Evolutionary conservation across 177 flowering plant genomes (phyloP), one percentile per base, ranked within the genome.

Genomic region (Tripterygium wilfordii): DNA sequence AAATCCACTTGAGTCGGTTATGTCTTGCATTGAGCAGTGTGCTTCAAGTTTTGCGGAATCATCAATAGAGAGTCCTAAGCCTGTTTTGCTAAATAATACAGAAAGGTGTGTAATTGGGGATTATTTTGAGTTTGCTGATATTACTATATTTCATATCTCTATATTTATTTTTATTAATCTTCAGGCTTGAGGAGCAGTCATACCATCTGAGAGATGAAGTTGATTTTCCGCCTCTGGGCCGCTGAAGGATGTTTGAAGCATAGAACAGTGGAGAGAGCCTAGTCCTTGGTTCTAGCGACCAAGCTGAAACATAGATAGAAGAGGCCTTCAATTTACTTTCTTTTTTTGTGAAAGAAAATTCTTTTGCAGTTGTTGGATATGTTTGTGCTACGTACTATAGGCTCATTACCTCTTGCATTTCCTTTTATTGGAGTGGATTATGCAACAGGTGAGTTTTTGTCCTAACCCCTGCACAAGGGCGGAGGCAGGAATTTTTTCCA

Each of bases 141-240:
- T 30, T 22, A 6, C 8, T 9, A 36, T 20, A 10, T 24, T 12
- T 24, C 13, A n/a, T 12, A 5, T 5, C 36, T 4, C 20, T 9
- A 35, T 18, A 6, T 14, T 17, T 21, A 12, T 18, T 24, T 17
- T 7, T 23, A n/a, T 19, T 9, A 10, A 15, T 53, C 1, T 1
- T 10, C 3, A 26, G 20, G 18, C 16, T 2, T 10, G 7, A 3
- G 38, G 38, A 30, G 51, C 51, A 52, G 42, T 37, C 43, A 12
- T 59, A 57, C 36, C 60, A 35, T 49, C 49, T 68, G 27, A 60
- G 55, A 53, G 48, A 67, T 56, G 67, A 68, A 14, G 58, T 28
- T 26, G 72, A 67, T 26, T 71, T 64, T 51, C 76, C 76, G 28
- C 72, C 76, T 28, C 41, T 71, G 4, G 44, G 56, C 9, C 23